A percentile compares a stretch with the other conserved stretches of the same genome.
phyloP scores from a whole-genome alignment of 1,284 basidiomycete species.

The Sanguinoderma infundibulare region DNA sequence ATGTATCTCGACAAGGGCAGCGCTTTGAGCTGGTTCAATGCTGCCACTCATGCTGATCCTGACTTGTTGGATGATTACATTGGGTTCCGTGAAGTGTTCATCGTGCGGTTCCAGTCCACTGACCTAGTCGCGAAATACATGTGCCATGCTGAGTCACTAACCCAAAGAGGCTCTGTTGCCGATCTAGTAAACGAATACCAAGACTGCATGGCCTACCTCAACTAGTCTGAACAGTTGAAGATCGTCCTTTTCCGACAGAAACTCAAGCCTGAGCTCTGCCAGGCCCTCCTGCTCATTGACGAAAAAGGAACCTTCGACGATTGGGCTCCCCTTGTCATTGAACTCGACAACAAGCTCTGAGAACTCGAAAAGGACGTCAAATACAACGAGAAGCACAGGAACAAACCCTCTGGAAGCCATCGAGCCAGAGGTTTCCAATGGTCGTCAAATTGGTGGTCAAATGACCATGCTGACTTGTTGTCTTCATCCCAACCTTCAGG shows the following conservation, averaged over 20 bases:
- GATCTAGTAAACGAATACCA: background rate
- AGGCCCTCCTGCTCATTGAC: background rate
- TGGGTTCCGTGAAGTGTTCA: background rate
- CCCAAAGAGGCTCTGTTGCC: background rate
- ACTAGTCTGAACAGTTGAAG: background rate
- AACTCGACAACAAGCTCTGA: conserved; percentile 12
- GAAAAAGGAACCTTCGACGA: background rate
- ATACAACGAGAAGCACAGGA: background rate
- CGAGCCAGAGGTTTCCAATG: background rate
- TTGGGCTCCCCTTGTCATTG: conserved; percentile 7
- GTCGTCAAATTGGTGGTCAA: background rate
- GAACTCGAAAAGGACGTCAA: background rate
- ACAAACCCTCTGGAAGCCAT: conserved; percentile 8
- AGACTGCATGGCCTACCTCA: background rate
- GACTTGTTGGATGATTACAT: background rate
- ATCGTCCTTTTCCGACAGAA: background rate
- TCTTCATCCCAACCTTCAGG: no score
- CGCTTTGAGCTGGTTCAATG: background rate
- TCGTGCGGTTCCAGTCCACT: background rate
- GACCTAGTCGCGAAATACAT: background rate
- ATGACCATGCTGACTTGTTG: background rate
- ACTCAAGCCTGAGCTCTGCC: background rate
- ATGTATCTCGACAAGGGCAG: background rate
- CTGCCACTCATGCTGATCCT: background rate
- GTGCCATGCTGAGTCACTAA: background rate